phyloP scores from a whole-genome alignment of 257 asterid genomes.

The Nicotiana knightiana region DNA sequence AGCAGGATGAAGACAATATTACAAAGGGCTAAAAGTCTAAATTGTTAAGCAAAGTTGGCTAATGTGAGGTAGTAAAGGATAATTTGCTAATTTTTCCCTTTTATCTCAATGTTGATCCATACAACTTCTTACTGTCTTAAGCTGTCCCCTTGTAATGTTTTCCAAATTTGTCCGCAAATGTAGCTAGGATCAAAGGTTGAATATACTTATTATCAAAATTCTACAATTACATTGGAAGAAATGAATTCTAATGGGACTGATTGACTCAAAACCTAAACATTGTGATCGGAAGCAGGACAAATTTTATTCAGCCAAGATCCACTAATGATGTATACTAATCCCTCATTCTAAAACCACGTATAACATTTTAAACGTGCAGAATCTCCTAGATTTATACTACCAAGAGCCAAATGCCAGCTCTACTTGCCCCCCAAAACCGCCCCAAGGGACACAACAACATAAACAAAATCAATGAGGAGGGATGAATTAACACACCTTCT shows the following conservation, averaged over 20 bases:
- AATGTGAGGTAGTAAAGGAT: neutral
- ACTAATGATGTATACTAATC: neutral
- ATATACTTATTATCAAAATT: neutral
- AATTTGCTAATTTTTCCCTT: neutral
- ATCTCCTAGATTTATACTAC: neutral
- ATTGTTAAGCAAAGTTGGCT: neutral
- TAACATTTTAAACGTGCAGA: neutral
- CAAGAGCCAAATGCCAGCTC: neutral
- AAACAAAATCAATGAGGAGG: neutral
- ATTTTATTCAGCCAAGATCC: neutral
- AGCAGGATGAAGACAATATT: neutral
- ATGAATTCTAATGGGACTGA: neutral
- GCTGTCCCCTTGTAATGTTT: conserved; percentile 3
- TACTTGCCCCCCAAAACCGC: neutral
- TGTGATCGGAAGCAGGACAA: neutral
- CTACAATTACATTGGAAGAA: neutral
- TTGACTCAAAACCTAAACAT: neutral
- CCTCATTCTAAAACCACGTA: neutral
- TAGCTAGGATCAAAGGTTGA: conserved; percentile 3
- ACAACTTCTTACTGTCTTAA: neutral
- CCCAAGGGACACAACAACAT: neutral
- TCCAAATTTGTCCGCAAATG: neutral
- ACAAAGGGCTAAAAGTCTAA: neutral
- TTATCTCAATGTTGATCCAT: neutral
- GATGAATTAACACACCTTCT: conserved; percentile 36